Evolutionary conservation across 805 yeast species (phyloP).

Genomic region (Hanseniaspora occidentalis): DNA sequence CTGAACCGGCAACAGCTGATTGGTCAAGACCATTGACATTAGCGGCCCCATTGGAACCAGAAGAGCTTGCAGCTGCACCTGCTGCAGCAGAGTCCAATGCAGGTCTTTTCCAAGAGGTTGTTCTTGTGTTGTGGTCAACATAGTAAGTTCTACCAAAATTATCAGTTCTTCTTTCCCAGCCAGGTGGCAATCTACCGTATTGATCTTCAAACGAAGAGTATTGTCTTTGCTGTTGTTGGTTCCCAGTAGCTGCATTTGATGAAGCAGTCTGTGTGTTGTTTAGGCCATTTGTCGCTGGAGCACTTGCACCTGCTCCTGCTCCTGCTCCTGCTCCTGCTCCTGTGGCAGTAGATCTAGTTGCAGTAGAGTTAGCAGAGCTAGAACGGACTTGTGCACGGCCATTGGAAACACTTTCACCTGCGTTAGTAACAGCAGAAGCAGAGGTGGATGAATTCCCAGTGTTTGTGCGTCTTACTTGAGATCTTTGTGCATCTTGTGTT

Average conservation of each 20-base stretch:
- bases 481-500: constrained; percentile 8
- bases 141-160: constrained; percentile 95
- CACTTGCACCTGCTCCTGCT: background rate
- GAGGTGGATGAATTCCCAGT: constrained; percentile 23
- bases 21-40: background rate
- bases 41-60: constrained; percentile 31
- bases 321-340: background rate
- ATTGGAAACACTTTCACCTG: background rate
- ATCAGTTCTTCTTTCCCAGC: constrained; percentile 98
- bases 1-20: constrained; percentile 18
- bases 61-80: constrained; percentile 26
- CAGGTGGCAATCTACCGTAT: constrained; percentile 90
- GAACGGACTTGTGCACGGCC: background rate
- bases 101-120: constrained; percentile 99
- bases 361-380: background rate
- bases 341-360: background rate
- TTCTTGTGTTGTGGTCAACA: constrained; percentile 94
- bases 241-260: constrained; percentile 15
- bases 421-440: constrained; percentile 6
- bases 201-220: constrained; percentile 95
- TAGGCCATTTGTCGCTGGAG: no score
- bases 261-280: constrained; percentile 5
- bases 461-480: background rate
- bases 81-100: constrained; percentile 62
- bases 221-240: constrained; percentile 37